phyloP scores from a whole-genome alignment of 768 basidiomycete genomes.

The Panaeolus papilionaceus region DNA sequence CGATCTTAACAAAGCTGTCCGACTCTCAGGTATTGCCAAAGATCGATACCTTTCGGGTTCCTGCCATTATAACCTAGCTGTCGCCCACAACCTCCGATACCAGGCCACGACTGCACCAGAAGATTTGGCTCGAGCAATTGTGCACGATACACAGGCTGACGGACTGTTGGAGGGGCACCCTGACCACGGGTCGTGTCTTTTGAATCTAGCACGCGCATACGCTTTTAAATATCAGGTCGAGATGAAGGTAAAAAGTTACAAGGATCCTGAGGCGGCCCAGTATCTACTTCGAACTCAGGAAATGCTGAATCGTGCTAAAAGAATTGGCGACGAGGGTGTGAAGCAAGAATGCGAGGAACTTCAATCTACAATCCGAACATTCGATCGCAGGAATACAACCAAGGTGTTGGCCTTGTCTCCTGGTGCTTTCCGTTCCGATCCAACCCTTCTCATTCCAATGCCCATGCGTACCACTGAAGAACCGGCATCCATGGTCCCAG shows the following conservation, averaged over 20 bases:
- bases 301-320: background rate
- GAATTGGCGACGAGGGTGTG: background rate
- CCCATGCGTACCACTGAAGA: background rate
- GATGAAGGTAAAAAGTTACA: background rate
- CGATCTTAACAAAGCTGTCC: background rate
- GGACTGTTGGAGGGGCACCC: background rate
- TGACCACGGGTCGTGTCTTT: constrained; percentile 6
- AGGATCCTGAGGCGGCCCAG: background rate
- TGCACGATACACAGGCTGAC: constrained; percentile 1
- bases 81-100: constrained; percentile 17
- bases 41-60: background rate
- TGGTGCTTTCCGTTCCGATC: background rate
- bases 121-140: constrained; percentile 19
- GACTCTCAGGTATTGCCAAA: background rate
- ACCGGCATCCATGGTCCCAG: background rate
- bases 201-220: constrained; percentile 17
- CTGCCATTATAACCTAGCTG: constrained; percentile 18
- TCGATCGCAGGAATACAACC: background rate
- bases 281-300: background rate
- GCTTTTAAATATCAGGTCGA: constrained; percentile 2
- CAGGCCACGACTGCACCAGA: background rate
- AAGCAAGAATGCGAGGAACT: background rate
- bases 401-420: background rate
- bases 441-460: background rate
- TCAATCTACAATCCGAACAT: background rate